Evolutionary conservation across 768 basidiomycete species (phyloP).

Genomic region (Obba rivulosa): DNA sequence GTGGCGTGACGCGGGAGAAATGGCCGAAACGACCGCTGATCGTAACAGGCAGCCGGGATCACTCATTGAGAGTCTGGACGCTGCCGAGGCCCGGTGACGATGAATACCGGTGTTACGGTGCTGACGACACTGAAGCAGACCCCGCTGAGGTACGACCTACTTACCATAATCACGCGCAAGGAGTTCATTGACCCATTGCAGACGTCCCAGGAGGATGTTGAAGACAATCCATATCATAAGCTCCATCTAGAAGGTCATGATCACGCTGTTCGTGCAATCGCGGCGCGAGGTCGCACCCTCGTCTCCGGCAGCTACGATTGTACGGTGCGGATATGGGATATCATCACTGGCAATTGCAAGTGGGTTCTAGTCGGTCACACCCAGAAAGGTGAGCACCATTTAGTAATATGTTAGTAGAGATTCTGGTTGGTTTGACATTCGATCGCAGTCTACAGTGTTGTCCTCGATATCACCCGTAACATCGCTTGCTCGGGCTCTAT

Average conservation of each 20-base stretch:
- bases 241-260: constrained; percentile 84
- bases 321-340: constrained; percentile 94
- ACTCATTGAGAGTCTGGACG: constrained; percentile 61
- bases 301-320: constrained; percentile 97
- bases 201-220: constrained; percentile 50
- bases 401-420: neutral
- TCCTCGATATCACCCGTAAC: constrained; percentile 78
- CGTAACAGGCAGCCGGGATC: constrained; percentile 69
- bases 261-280: constrained; percentile 88
- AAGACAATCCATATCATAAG: constrained; percentile 86
- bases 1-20: constrained; percentile 59
- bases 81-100: constrained; percentile 65
- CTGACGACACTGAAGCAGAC: constrained; percentile 57
- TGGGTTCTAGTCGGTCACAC: constrained; percentile 84
- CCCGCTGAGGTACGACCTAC: constrained; percentile 38
- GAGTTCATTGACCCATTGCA: neutral
- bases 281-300: constrained; percentile 81
- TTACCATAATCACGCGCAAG: neutral
- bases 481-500: constrained; percentile 96
- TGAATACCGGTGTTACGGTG: constrained; percentile 65
- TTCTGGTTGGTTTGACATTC: constrained; percentile 7
- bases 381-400: constrained; percentile 68
- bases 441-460: constrained; percentile 85
- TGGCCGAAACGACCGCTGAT: constrained; percentile 69
- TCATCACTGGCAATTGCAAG: constrained; percentile 74